Percentiles rank a stretch among this genome's conserved stretches.
phyloP scores from a whole-genome alignment of 1,139 yeast genomes.

The Arxiozyma slooffiae region DNA sequence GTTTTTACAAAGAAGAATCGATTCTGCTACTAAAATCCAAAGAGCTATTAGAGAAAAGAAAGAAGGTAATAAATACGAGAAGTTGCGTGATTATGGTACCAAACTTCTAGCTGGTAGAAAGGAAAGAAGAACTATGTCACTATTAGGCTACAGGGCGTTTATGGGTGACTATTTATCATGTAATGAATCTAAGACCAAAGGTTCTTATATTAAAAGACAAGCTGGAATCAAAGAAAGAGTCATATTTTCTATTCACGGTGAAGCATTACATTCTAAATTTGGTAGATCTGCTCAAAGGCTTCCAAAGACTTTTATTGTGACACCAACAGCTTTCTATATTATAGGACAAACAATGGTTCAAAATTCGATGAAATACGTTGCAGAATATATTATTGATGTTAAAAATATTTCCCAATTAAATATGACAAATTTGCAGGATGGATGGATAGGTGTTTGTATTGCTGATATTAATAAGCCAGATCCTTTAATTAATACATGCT shows the following conservation, averaged over 20 bases:
- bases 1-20: conserved; percentile 68
- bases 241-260: conserved; percentile 76
- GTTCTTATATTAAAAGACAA: conserved; percentile 57
- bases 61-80: conserved; percentile 75
- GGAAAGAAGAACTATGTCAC: conserved; percentile 81
- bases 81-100: conserved; percentile 76
- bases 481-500: conserved; percentile 64
- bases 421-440: conserved; percentile 73
- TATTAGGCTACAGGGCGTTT: conserved; percentile 83
- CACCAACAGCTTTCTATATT: conserved; percentile 52
- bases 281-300: conserved; percentile 84
- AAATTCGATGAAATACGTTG: conserved; percentile 55
- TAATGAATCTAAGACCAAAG: conserved; percentile 62
- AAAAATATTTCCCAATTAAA: conserved; percentile 54
- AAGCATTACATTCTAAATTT: conserved; percentile 70
- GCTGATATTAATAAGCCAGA: conserved; percentile 57
- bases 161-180: conserved; percentile 91
- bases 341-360: conserved; percentile 66
- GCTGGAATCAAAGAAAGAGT: conserved; percentile 63
- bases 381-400: conserved; percentile 58
- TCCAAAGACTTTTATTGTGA: conserved; percentile 63
- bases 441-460: conserved; percentile 79
- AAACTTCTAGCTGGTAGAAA: conserved; percentile 61
- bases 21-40: conserved; percentile 80
- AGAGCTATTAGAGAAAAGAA: conserved; percentile 71